These are phyloP conservation scores for Micractinium conductrix DNA, from an alignment of 139 green algal genomes.

Conservation along the genomic window DNA sequence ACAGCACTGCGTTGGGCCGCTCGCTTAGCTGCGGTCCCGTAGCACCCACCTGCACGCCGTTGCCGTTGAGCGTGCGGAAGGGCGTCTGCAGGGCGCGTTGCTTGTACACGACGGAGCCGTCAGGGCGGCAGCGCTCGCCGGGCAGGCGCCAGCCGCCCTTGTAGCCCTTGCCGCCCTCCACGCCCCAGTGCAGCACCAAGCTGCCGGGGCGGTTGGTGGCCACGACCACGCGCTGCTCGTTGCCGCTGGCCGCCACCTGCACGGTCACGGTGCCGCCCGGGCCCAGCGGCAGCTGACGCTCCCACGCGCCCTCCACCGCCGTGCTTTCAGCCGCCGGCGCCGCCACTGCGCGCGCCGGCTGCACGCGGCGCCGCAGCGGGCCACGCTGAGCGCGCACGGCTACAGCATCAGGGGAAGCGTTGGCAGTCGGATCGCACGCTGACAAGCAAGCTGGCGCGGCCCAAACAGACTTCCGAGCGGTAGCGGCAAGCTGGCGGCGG, in stretches of 20 bases:
- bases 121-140: constrained; percentile 58
- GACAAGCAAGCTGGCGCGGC: neutral
- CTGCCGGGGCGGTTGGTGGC: constrained; percentile 51
- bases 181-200: constrained; percentile 94
- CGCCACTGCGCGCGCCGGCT: neutral
- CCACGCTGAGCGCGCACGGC: too few species aligned
- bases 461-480: neutral
- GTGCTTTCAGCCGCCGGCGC: neutral
- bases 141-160: constrained; percentile 91
- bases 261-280: constrained; percentile 2
- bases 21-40: neutral
- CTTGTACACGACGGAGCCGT: constrained; percentile 94
- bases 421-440: too few species aligned
- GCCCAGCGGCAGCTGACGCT: constrained; percentile 20
- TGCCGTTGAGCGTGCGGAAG: constrained; percentile 45
- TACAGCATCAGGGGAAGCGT: too few species aligned
- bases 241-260: neutral
- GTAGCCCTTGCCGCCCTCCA: constrained; percentile 84
- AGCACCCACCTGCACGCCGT: constrained; percentile 20
- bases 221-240: constrained; percentile 54
- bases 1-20: neutral
- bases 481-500: neutral
- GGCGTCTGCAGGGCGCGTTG: constrained; percentile 94
- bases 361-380: too few species aligned
- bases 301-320: neutral